Evolutionary conservation across 768 basidiomycete species (phyloP), one percentile per base, ranked within the genome.

Genomic region (Phylloporus sp.): DNA sequence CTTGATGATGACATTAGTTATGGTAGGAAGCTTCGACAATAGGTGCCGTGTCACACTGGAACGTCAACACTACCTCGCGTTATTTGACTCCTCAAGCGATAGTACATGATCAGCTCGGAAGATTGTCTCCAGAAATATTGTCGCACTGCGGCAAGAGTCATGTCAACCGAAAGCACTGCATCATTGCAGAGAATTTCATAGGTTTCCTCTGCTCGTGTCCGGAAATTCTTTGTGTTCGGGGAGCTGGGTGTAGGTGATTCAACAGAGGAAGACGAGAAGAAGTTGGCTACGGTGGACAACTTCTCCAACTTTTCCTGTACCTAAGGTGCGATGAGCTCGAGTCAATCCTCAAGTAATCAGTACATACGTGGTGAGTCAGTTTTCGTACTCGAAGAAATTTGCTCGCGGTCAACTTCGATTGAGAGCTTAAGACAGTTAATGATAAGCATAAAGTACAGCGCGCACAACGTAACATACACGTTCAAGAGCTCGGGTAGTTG

Each of bases 111-210:
- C 45, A 92, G 67, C 64, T 91, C 90, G 6, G 72, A 71, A 15
- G 77, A 68, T 54, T 86, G 84, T 57, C 80, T 81, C 91, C 90
- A 96, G 18, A 92, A 78, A 57, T 81, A 96, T 64, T 94, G 91
- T 50, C 90, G 82, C 48, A 94, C 84, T 15, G 87, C 86, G 5
- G 89, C 94, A 28, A 99, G 75, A 6, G 89, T 94, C 82, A 95
- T 92, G 53, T 84, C 81, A 22, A 86, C 71, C 20, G 94, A 86
- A 27, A 98, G 72, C 14, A 88, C 70, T n/a, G 76, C 71, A 51
- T 90, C 87, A 55, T 90, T 90, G 67, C 93, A 96, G 22, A 96
- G 63, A 35, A 98, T 80, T 68, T 98, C 94, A 62, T 90, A 86
- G 23, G 76, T 58, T 21, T 91, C 85, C 55, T 91, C 90, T 9